Percentiles rank a stretch among this genome's conserved stretches.
phyloP scores from a whole-genome alignment of 2,329 filamentous ascomycete genomes.

The Exophiala sideris region DNA sequence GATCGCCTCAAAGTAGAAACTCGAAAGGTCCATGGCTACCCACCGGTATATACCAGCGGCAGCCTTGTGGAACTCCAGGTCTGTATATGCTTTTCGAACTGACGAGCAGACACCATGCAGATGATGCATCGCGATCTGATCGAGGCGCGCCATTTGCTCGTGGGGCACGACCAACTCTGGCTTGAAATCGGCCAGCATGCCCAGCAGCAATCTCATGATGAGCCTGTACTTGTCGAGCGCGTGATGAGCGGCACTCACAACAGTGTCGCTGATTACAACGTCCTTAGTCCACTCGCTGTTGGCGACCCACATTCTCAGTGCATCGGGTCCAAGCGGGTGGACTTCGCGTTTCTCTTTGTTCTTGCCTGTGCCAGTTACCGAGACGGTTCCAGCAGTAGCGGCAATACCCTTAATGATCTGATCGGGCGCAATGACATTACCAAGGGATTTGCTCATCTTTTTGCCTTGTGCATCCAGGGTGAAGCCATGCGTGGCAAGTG shows the following conservation, averaged over 20 bases:
- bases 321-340: conserved; percentile 71
- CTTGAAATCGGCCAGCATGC: conserved; percentile 61
- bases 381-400: conserved; percentile 27
- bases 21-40: conserved; percentile 77
- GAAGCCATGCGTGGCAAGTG: conserved; percentile 92
- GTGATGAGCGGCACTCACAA: conserved; percentile 72
- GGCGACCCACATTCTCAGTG: conserved; percentile 84
- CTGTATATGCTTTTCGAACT: conserved; percentile 63
- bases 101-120: conserved; percentile 63
- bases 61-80: conserved; percentile 79
- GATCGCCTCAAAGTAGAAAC: conserved; percentile 88
- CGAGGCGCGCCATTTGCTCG: conserved; percentile 47
- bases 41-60: conserved; percentile 72
- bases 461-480: conserved; percentile 84
- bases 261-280: conserved; percentile 73
- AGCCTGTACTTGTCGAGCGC: conserved; percentile 81
- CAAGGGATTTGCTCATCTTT: conserved; percentile 98
- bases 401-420: conserved; percentile 81
- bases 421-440: conserved; percentile 76
- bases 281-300: conserved; percentile 89
- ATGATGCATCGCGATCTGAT: conserved; percentile 75
- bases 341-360: conserved; percentile 54
- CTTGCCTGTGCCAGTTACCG: not conserved
- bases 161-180: conserved; percentile 39
- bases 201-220: conserved; percentile 86